A percentile compares a stretch with the other conserved stretches of the same genome.
These are phyloP conservation scores for Venturia effusa DNA, from an alignment of 2,329 filamentous ascomycete species.

Conservation along the genomic window DNA sequence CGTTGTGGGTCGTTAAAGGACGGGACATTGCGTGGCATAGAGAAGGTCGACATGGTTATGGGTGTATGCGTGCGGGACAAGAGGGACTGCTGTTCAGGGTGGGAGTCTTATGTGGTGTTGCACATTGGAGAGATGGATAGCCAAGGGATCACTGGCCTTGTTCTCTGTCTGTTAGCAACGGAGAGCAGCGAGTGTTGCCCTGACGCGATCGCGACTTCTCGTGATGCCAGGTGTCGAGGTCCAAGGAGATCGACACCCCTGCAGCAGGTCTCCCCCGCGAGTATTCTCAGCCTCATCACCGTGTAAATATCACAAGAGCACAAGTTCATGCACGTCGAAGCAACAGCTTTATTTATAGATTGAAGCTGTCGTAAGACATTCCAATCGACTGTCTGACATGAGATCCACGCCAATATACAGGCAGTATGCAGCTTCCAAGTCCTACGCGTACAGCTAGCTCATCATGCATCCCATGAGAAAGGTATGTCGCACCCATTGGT, in stretches of 20 bases:
- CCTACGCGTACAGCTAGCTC: neutral
- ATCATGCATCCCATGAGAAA: neutral
- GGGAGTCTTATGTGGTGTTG: neutral
- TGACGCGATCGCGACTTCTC: neutral
- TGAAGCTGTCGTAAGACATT: neutral
- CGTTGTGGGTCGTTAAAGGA: slow-evolving; percentile 31
- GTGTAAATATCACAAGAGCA: neutral
- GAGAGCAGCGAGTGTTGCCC: neutral
- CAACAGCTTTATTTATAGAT: neutral
- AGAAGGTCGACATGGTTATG: slow-evolving; percentile 29
- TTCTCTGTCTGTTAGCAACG: neutral
- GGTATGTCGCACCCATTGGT: neutral
- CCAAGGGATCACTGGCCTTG: neutral
- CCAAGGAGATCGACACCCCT: neutral
- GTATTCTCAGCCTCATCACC: neutral
- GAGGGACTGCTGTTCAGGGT: neutral
- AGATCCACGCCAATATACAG: neutral
- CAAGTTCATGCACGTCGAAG: neutral
- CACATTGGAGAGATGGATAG: neutral
- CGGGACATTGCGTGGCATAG: slow-evolving; percentile 30
- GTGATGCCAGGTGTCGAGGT: neutral
- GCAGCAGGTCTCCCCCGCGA: neutral
- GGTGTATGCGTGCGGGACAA: neutral
- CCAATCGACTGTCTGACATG: neutral
- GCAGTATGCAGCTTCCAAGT: neutral